phyloP scores from a whole-genome alignment of 305 asterid genomes.

The Ilex paraguariensis region DNA sequence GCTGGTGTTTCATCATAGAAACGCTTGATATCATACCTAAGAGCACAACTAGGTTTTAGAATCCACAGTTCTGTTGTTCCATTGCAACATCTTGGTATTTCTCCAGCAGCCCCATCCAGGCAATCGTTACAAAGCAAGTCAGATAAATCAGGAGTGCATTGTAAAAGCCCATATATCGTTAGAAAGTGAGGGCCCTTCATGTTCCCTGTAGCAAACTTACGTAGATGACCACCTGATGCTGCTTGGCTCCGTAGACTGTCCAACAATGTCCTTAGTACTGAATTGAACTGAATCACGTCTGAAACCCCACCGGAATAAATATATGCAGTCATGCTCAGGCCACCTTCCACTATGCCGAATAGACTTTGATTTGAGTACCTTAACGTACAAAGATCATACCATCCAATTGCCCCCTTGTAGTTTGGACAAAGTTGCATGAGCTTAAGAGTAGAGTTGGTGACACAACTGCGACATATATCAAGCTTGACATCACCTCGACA shows the following conservation, averaged over 20 bases:
- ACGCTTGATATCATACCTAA: slow-evolving; percentile 12
- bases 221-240: not conserved
- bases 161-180: slow-evolving; percentile 20
- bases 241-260: slow-evolving; percentile 7
- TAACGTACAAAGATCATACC: slow-evolving; percentile 23
- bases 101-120: not conserved
- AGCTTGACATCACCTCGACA: too few relatives aligned
- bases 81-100: not conserved
- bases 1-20: slow-evolving; percentile 16
- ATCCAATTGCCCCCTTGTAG: slow-evolving; percentile 9
- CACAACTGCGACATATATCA: slow-evolving; percentile 21
- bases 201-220: slow-evolving; percentile 18
- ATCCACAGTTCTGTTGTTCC: not conserved
- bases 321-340: too few relatives aligned
- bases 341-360: not conserved
- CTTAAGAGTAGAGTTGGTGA: not conserved
- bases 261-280: not conserved
- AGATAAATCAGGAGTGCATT: slow-evolving; percentile 40
- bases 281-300: not conserved
- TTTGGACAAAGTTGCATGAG: slow-evolving; percentile 12
- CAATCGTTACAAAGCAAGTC: slow-evolving; percentile 15
- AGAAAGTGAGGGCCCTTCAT: slow-evolving; percentile 3
- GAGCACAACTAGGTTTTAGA: slow-evolving; percentile 19
- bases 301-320: not conserved
- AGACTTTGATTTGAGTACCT: slow-evolving; percentile 25